Base-by-base conservation (phyloP, 495 filamentous ascomycete genomes). In the Neurospora sp. region DNA sequence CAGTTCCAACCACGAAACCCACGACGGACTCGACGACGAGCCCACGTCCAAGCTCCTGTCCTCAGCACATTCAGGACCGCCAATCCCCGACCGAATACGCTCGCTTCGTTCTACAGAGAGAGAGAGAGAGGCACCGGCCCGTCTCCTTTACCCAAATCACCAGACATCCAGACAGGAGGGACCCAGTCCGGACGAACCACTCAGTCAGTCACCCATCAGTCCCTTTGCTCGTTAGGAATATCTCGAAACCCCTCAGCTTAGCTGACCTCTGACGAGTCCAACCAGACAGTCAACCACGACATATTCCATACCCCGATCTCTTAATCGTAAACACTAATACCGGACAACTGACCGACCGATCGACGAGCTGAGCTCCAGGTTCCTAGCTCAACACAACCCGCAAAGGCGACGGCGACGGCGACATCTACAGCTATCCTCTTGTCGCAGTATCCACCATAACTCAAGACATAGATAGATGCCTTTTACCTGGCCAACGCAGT, bases 391-490 rank as follows among this genome's bases (percentile, higher is more conserved):
- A 35, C 53, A 14, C 27, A 61, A 61, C 27, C 53, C 53, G 14
- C 53, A 0, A 59, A 11, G 20, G 20, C 48, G 27, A 65, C 53
- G 27, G 53, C 12, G 53, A 61, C 53, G 27, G 53, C 53, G 53
- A 65, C 53, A 61, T 7, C 27, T 8, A 35, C 53, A 61, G 12
- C 53, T 35, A 61, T 61, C 53, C 22, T 61, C 53, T 35, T 35
- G 53, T 61, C 53, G 53, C 53, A 61, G 53, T 27, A 61, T 61
- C 53, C 53, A 35, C 14, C 53, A 35, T 37, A 65, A 3, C 22
- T 35, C 27, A 14, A 71, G 39, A 72, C 69, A 46, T 80, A 75
- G 76, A 46, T 80, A 75, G 76, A 80, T 80, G 79, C 78, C 73
- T 77, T 76, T 31, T 31, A 65, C 74, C 75, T 71, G 73, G 40